phyloP scores from a whole-genome alignment of 257 asterid genomes.

The Scutellaria minor region DNA sequence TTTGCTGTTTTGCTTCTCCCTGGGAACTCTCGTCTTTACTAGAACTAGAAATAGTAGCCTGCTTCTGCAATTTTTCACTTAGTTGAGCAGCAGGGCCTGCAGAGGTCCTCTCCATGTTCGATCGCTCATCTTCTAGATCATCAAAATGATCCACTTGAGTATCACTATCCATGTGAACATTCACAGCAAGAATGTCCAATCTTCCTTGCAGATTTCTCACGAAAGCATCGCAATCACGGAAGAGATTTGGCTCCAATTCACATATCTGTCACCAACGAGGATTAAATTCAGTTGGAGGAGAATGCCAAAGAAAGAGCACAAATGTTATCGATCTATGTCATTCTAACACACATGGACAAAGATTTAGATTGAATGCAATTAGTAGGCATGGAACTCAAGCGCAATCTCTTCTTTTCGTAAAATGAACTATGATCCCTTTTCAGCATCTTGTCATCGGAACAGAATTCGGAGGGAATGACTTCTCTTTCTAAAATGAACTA shows the following conservation, averaged over 20 bases:
- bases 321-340: neutral
- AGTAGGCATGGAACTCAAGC: neutral
- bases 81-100: slow-evolving; percentile 40
- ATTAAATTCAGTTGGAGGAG: neutral
- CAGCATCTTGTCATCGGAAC: neutral
- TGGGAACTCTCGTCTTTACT: slow-evolving; percentile 47
- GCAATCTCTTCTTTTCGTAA: neutral
- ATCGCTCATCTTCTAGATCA: slow-evolving; percentile 69
- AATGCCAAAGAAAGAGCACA: slow-evolving; percentile 3
- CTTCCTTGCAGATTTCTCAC: slow-evolving; percentile 85
- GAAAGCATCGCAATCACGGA: slow-evolving; percentile 77
- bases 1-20: slow-evolving; percentile 68
- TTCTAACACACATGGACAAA: neutral
- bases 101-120: slow-evolving; percentile 42
- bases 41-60: slow-evolving; percentile 39
- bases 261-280: slow-evolving; percentile 54
- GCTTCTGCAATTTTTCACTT: slow-evolving; percentile 68
- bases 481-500: neutral
- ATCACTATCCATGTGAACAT: slow-evolving; percentile 77
- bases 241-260: slow-evolving; percentile 74
- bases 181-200: slow-evolving; percentile 82
- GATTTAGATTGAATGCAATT: neutral
- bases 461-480: neutral
- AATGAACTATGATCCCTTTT: neutral
- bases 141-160: slow-evolving; percentile 67